Evolutionary conservation across 345 rosid genomes (phyloP), one percentile per base, ranked within the genome.

Genomic region (Sisymbrium irio): DNA sequence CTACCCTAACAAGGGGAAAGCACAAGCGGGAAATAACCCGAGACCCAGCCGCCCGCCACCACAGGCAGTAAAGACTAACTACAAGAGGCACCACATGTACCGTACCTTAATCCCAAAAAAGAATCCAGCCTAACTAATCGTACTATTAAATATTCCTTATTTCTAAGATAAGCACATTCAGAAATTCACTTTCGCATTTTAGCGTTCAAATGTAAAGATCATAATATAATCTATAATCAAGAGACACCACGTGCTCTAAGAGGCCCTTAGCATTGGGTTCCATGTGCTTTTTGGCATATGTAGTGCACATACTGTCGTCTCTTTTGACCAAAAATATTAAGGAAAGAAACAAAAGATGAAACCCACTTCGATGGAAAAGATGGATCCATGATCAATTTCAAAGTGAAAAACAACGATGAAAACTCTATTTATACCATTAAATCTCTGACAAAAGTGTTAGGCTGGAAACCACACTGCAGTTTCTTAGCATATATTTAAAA

Each of bases 271-370:
- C 72, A 71, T 71, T 80, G 89, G 91, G 87, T 84, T 86, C 86
- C 90, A 90, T 80, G 86, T 77, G 85, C 84, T 60, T 84, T 82
- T 79, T 54, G 70, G 77, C 77, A 74, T 76, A 56, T 71, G 63
- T 65, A 56, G 72, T 69, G 83, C 89, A 81, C 88, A 85, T 83
- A 82, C 87, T 73, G 79, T 75, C 59, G 6, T 62, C 61, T 40
- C 84, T 81, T 82, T 87, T 85, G 89, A 85, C 92, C 78, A 69
- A 74, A 54, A 60, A 60, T 36, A 40, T 44, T 40, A 41, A 62
- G 56, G 42, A 51, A 72, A 44, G 57, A 35, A 57, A 65, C 63
- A 49, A 49, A 56, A 65, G 47, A 56, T 47, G 11, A 55, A 73
- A 44, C 77, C 77, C 56, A 56, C 72, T 73, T 56, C 49, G 40